These are phyloP conservation scores for Solanum ossicruentum DNA, from an alignment of 257 asterid genomes.

Conservation along the genomic window DNA sequence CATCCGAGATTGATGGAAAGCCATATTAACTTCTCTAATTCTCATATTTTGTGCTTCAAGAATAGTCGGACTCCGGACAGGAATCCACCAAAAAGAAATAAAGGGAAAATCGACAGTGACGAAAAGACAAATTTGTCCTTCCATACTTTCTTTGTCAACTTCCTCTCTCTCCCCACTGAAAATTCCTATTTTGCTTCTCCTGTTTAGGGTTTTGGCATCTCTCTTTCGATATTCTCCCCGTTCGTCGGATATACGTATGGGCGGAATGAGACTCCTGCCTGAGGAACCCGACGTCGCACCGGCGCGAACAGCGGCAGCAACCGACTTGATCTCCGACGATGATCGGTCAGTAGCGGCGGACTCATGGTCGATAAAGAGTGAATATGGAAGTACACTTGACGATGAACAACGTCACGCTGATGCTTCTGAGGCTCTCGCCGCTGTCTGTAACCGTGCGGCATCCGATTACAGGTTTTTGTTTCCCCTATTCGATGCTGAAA, in stretches of 20 bases:
- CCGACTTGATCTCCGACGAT: conserved; percentile 89
- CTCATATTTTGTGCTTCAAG: no score
- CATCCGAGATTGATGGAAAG: no score
- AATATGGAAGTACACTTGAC: conserved; percentile 94
- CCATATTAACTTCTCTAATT: no score
- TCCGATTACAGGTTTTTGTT: conserved; percentile 43
- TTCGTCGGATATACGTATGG: conserved; percentile 25
- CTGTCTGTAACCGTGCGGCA: conserved; percentile 36
- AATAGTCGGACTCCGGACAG: no score
- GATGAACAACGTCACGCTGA: conserved; percentile 98
- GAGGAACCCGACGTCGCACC: conserved; percentile 66
- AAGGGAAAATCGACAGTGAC: background rate
- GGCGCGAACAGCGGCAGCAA: conserved; percentile 38
- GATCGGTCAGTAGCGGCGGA: conserved; percentile 96
- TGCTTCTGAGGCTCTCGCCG: conserved; percentile 77
- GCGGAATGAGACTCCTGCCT: conserved; percentile 67
- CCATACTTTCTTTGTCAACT: conserved; percentile 12
- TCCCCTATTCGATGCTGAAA: background rate
- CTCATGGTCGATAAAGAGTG: conserved; percentile 98
- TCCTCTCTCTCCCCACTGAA: background rate
- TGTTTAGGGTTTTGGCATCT: conserved; percentile 21
- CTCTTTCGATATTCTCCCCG: background rate
- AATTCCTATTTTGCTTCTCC: background rate
- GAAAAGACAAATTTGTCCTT: conserved; percentile 6
- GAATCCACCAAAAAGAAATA: no score